Conservation (phyloP, 768 basidiomycete genomes). For the Rhodotorula taiwanensis region DNA sequence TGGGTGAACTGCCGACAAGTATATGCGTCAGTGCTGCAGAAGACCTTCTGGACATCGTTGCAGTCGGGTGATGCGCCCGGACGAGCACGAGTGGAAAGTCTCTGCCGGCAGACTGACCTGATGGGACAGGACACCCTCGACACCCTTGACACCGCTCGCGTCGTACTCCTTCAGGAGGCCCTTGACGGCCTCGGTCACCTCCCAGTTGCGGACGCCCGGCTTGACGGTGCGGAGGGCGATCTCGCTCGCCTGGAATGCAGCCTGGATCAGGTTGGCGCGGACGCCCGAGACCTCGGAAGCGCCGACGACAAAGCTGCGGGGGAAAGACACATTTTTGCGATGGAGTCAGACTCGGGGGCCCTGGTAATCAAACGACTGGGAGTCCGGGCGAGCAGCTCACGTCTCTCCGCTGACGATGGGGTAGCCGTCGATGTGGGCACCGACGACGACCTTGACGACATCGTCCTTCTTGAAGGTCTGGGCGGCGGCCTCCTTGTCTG, state of each 20-base stretch:
- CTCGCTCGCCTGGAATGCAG: constrained; percentile 89
- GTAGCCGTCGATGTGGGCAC: constrained; percentile 96
- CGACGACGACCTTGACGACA: constrained; percentile 91
- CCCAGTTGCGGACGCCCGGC: constrained; percentile 91
- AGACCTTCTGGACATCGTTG: neutral
- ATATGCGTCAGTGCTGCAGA: neutral
- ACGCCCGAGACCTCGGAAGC: constrained; percentile 66
- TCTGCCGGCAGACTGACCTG: constrained; percentile 30
- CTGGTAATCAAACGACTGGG: neutral
- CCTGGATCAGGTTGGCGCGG: constrained; percentile 84
- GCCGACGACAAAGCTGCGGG: constrained; percentile 61
- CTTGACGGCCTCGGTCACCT: constrained; percentile 76
- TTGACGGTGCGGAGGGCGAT: constrained; percentile 67
- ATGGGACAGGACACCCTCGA: constrained; percentile 61
- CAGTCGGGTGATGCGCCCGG: too few relatives aligned
- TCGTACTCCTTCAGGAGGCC: constrained; percentile 56
- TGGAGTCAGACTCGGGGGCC: too few relatives aligned
- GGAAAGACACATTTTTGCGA: too few relatives aligned
- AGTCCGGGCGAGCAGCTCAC: constrained; percentile 5
- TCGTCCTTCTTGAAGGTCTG: constrained; percentile 68
- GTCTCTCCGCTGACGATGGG: constrained; percentile 91
- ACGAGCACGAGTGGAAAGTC: too few relatives aligned
- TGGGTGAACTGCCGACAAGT: constrained; percentile 54
- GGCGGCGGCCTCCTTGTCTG: constrained; percentile 48
- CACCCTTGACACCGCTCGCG: constrained; percentile 77